Evolutionary conservation across 768 basidiomycete species (phyloP), one percentile per base, ranked within the genome.

Genomic region (Tylopilus plumbeoviolaceoides): DNA sequence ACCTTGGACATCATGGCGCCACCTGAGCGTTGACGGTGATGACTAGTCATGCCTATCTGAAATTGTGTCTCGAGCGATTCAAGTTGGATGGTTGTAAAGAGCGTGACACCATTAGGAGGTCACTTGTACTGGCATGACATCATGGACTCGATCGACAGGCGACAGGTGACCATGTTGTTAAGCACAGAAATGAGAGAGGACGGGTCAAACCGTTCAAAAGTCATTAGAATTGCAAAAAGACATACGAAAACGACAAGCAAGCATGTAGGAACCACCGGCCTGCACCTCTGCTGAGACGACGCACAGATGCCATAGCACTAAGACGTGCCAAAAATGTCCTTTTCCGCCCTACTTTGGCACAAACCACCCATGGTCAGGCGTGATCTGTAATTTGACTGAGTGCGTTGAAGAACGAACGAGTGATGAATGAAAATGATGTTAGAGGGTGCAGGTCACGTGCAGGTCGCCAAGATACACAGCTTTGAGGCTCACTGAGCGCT

Each of bases 1-100:
- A 76, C 75, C 48, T 75, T 76, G 44, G 79, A 79, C 62, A 74
- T 73, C 78, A 80, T 80, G 55, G 77, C 66, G 14, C 68, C 68
- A 17, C 68, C 64, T 10, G 66, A 64, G 49, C 52, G 58, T 44
- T 50, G 58, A 44, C 42, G 43, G 38, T 64, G 58, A 17, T 12
- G 18, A 5, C 44, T 39, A 1, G 61, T 61, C 63, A 66, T 66
- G 41, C 50, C 40, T 50, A 23, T 55, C 23, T 56, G 49, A 18
- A 38, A 17, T 31, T 38, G 18, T 36, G 5, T 8, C 28, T 30
- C 28, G 8, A 30, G 5, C 23, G 23, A 23, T 23, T 23, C 28
- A 30, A 30, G 42, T 27, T 4, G 38, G 7, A 17, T 36, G 36
- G 17, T n/a, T 17, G 3, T n/a, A 36, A 17, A 6, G 33, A 7